Conservation (phyloP, 2,329 filamentous ascomycete species). For the Scytalidium lignicola region DNA sequence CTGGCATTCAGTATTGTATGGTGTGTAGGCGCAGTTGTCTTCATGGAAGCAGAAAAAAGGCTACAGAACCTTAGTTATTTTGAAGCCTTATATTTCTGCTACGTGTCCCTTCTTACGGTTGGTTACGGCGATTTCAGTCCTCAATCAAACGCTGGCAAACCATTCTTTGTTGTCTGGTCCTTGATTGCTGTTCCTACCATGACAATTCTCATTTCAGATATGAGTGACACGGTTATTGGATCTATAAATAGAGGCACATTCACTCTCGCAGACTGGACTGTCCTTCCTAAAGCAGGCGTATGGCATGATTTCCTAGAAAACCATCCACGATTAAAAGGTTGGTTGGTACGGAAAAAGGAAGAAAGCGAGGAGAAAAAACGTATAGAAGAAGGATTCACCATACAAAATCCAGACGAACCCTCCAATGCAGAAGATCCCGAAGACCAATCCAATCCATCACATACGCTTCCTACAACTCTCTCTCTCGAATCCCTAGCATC, state of each 20-base stretch:
- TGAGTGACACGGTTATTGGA: constrained; percentile 59
- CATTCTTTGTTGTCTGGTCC: constrained; percentile 68
- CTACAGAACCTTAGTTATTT: constrained; percentile 56
- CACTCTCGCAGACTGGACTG: constrained; percentile 57
- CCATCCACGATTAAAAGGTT: constrained; percentile 37
- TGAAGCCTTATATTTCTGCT: constrained; percentile 64
- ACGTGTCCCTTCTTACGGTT: constrained; percentile 62
- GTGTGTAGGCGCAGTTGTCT: constrained; percentile 60
- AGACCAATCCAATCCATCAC: neutral
- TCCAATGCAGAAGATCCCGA: neutral
- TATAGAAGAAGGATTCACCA: constrained; percentile 27
- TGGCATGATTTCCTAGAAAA: constrained; percentile 45
- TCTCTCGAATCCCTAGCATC: constrained; percentile 40
- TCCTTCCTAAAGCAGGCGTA: constrained; percentile 57
- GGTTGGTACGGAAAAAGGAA: constrained; percentile 32
- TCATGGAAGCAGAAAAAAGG: constrained; percentile 52
- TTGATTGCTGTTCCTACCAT: constrained; percentile 65
- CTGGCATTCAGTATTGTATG: constrained; percentile 58
- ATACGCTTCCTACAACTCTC: constrained; percentile 3
- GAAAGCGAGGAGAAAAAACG: constrained; percentile 38
- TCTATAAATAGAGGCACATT: constrained; percentile 59
- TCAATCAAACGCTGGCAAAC: constrained; percentile 57
- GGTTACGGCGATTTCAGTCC: constrained; percentile 65
- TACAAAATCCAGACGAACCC: constrained; percentile 27
- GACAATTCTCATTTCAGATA: constrained; percentile 60